Evolutionary conservation across 495 filamentous ascomycete species (phyloP).

Genomic region (Amorphotheca resinae): DNA sequence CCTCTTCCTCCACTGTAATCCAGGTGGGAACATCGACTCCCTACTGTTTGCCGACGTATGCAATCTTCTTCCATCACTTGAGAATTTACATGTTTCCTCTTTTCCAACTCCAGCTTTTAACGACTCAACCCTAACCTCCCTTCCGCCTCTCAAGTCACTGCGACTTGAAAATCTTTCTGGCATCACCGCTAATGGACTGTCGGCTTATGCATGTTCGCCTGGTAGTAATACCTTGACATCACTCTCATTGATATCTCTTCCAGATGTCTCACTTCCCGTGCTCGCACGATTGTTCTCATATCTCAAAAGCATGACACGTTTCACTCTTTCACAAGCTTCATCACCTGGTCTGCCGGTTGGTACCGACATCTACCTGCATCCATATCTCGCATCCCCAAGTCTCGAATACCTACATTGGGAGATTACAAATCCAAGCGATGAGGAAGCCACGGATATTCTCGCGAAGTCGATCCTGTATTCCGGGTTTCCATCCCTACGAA

Average conservation of each 20-base stretch:
- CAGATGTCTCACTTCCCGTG: slow-evolving; percentile 51
- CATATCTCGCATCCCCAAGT: slow-evolving; percentile 54
- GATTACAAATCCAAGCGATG: slow-evolving; percentile 37
- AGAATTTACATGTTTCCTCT: slow-evolving; percentile 61
- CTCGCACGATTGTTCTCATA: slow-evolving; percentile 67
- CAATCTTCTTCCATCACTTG: slow-evolving; percentile 52
- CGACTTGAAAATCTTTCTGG: slow-evolving; percentile 61
- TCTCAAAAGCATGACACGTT: slow-evolving; percentile 46
- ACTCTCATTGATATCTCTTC: slow-evolving; percentile 52
- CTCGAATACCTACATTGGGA: slow-evolving; percentile 75
- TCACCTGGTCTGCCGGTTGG: slow-evolving; percentile 47
- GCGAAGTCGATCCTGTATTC: slow-evolving; percentile 54
- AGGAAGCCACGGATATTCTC: slow-evolving; percentile 53
- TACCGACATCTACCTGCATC: slow-evolving; percentile 48
- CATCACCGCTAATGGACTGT: slow-evolving; percentile 64
- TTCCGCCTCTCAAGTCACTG: slow-evolving; percentile 63
- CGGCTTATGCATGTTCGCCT: slow-evolving; percentile 50
- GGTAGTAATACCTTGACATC: slow-evolving; percentile 43
- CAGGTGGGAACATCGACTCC: slow-evolving; percentile 50
- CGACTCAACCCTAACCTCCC: slow-evolving; percentile 47
- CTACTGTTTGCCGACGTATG: slow-evolving; percentile 58
- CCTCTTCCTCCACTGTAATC: slow-evolving; percentile 56
- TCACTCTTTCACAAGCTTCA: slow-evolving; percentile 57
- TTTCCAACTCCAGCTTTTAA: slow-evolving; percentile 63
- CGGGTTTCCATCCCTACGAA: slow-evolving; percentile 59